Percentiles rank a stretch among this genome's conserved stretches.
Conservation (phyloP, 345 rosid genomes). For the Camelina neglecta region DNA sequence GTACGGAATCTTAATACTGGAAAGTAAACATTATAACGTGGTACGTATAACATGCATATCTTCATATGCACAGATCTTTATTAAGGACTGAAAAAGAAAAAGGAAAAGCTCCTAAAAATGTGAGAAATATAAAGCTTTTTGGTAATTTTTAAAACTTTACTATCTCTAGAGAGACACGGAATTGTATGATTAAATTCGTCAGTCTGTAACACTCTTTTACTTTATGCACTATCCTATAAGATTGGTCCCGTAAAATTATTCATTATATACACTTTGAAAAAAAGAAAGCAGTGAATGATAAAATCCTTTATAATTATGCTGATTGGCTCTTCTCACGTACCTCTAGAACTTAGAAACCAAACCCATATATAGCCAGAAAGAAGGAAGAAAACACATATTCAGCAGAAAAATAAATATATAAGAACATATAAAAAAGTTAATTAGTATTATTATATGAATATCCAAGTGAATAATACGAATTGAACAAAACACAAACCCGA, state of each 20-base stretch:
- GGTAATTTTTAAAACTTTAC: conserved; percentile 34
- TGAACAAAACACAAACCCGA: conserved; percentile 33
- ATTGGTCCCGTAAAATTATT: conserved; percentile 28
- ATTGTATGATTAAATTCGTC: conserved; percentile 43
- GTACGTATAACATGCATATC: conserved; percentile 39
- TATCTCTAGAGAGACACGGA: conserved; percentile 45
- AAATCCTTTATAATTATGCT: conserved; percentile 1
- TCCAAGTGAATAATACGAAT: conserved; percentile 30
- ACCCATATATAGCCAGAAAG: background rate
- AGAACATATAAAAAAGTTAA: conserved; percentile 15
- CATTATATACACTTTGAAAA: background rate
- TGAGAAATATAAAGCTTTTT: conserved; percentile 42
- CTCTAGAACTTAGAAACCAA: background rate
- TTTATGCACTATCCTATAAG: conserved; percentile 32
- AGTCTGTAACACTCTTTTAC: conserved; percentile 39
- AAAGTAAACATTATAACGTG: conserved; percentile 42
- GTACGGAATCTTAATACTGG: conserved; percentile 43
- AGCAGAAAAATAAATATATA: conserved; percentile 2
- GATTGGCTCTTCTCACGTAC: conserved; percentile 22
- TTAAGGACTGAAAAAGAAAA: conserved; percentile 42
- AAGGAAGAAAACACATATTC: background rate
- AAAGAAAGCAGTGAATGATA: conserved; percentile 5
- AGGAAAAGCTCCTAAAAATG: conserved; percentile 47
- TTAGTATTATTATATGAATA: conserved; percentile 33
- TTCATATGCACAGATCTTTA: conserved; percentile 44